Conservation (phyloP, 441 rosid genomes). For the Gossypium schwendimanii region DNA sequence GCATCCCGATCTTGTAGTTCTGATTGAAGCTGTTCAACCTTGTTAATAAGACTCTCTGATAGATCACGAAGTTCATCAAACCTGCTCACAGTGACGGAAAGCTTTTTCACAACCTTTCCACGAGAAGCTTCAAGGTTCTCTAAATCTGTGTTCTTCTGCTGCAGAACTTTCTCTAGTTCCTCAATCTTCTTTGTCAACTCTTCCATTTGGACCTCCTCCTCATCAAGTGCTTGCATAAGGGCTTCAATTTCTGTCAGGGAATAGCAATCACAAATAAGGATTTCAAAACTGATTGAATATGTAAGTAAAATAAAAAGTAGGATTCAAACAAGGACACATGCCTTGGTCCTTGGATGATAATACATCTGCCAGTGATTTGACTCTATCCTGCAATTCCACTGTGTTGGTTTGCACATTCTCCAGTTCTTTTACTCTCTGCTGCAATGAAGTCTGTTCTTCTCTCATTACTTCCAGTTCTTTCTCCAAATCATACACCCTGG, state of each 20-base stretch:
- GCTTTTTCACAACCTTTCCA: constrained; percentile 79
- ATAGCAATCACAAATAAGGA: constrained; percentile 14
- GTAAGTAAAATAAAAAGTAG: not conserved
- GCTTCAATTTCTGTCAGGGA: constrained; percentile 74
- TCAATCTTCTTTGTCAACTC: constrained; percentile 55
- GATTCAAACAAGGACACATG: constrained; percentile 24
- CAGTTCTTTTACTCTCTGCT: constrained; percentile 51
- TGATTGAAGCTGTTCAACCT: constrained; percentile 87
- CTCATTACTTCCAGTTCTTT: constrained; percentile 39
- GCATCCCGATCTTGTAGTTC: constrained; percentile 87
- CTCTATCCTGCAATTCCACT: constrained; percentile 49
- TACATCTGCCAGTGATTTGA: constrained; percentile 43
- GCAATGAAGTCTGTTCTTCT: constrained; percentile 50
- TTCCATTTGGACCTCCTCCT: constrained; percentile 96
- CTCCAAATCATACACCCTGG: constrained; percentile 52
- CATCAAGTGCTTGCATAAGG: constrained; percentile 98
- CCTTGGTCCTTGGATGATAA: constrained; percentile 92
- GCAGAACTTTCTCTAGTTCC: constrained; percentile 57
- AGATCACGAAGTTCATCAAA: constrained; percentile 96
- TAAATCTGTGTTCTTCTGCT: constrained; percentile 58
- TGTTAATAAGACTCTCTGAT: constrained; percentile 75
- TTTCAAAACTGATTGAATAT: not conserved
- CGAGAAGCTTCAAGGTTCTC: constrained; percentile 81
- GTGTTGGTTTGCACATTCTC: constrained; percentile 51
- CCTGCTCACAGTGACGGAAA: constrained; percentile 72